Percentiles rank a stretch among this genome's conserved stretches.
phyloP scores from a whole-genome alignment of 2,329 filamentous ascomycete species.

The Monosporascus cannonballus region DNA sequence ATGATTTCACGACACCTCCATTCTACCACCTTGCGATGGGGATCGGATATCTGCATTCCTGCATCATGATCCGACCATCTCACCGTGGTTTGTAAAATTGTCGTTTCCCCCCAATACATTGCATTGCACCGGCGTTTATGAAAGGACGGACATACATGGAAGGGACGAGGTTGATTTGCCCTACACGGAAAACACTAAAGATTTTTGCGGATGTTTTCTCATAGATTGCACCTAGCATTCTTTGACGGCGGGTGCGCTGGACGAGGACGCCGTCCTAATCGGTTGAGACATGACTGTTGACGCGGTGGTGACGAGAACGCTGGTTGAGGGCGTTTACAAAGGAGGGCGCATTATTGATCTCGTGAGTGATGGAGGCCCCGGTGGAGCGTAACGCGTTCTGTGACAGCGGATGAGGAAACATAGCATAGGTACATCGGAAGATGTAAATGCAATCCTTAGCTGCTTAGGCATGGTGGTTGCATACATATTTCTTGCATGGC shows the following conservation, averaged over 20 bases:
- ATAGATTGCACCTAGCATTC: constrained; percentile 27
- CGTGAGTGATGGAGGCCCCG: neutral
- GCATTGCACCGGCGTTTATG: constrained; percentile 56
- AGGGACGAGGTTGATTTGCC: constrained; percentile 17
- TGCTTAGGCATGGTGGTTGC: neutral
- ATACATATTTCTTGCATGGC: neutral
- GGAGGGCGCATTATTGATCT: neutral
- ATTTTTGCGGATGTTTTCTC: constrained; percentile 17
- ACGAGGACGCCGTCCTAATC: constrained; percentile 37
- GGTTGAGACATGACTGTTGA: neutral
- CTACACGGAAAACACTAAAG: constrained; percentile 24
- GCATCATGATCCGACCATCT: neutral
- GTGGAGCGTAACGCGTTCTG: neutral
- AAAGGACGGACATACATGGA: constrained; percentile 22
- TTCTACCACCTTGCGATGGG: constrained; percentile 2
- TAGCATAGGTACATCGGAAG: neutral
- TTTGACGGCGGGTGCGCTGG: constrained; percentile 35
- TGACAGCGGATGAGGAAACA: neutral
- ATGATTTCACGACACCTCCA: constrained; percentile 23
- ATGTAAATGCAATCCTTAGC: neutral
- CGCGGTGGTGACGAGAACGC: constrained; percentile 1
- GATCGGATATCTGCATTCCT: constrained; percentile 8
- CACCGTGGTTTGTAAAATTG: constrained; percentile 23
- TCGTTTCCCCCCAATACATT: constrained; percentile 21
- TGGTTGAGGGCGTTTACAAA: neutral